Evolutionary conservation across 106 monocot genomes (phyloP).

Genomic region (Dioscorea alata): DNA sequence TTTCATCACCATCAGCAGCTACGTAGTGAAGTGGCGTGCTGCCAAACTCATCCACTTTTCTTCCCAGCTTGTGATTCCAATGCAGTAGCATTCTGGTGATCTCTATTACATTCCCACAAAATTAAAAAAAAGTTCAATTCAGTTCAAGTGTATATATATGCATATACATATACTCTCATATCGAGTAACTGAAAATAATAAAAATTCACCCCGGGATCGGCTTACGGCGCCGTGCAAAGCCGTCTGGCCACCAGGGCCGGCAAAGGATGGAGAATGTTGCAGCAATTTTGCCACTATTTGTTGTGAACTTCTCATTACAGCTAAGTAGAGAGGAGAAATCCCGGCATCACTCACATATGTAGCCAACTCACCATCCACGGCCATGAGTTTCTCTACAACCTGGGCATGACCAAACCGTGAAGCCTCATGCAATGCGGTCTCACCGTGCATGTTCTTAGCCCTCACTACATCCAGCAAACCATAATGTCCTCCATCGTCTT

Average conservation of each 20-base stretch:
- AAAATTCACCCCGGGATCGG: conserved; percentile 14
- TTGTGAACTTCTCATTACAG: neutral
- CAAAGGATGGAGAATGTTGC: neutral
- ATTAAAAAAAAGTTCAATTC: no score
- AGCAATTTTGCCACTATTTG: conserved; percentile 10
- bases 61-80: neutral
- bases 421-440: conserved; percentile 20
- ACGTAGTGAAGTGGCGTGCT: conserved; percentile 49
- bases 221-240: conserved; percentile 41
- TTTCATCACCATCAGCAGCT: conserved; percentile 22
- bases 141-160: no score
- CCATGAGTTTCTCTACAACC: conserved; percentile 5
- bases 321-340: conserved; percentile 30
- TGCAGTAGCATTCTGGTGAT: conserved; percentile 18
- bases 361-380: neutral
- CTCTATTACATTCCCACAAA: conserved; percentile 11
- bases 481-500: no score
- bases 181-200: no score
- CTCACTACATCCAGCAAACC: no score
- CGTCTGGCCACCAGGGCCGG: conserved; percentile 19
- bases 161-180: no score
- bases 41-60: neutral
- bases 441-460: conserved; percentile 2
- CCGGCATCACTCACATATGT: conserved; percentile 2
- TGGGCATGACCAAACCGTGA: conserved; percentile 1